phyloP scores from a whole-genome alignment of 225 moss, liverwort and hornwort genomes.

The Sphagnum tenellum region DNA sequence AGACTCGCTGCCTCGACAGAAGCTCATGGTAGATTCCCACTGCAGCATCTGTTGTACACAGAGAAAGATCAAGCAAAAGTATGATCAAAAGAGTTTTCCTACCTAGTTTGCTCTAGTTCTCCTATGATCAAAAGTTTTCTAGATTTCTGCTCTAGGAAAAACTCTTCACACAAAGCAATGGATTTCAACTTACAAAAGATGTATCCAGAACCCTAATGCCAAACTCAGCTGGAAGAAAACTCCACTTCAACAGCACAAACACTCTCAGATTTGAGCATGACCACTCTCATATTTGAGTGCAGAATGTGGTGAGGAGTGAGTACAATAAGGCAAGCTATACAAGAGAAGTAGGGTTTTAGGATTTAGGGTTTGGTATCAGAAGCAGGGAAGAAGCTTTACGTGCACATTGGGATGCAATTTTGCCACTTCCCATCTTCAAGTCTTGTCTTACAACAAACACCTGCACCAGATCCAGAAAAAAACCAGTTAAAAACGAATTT shows the following conservation, averaged over 20 bases:
- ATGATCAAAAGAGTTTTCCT: too few species aligned
- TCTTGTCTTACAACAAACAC: slow-evolving; percentile 92
- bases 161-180: too few species aligned
- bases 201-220: too few species aligned
- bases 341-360: too few species aligned
- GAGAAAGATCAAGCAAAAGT: background rate
- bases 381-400: slow-evolving; percentile 44
- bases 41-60: slow-evolving; percentile 72
- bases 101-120: too few species aligned
- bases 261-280: too few species aligned
- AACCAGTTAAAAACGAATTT: background rate
- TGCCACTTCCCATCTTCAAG: slow-evolving; percentile 90
- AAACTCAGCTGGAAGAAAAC: background rate
- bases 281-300: too few species aligned
- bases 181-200: too few species aligned
- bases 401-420: slow-evolving; percentile 98
- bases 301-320: background rate
- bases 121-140: too few species aligned
- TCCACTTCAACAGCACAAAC: background rate
- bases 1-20: slow-evolving; percentile 44
- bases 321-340: slow-evolving; percentile 11
- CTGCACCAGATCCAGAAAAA: slow-evolving; percentile 22
- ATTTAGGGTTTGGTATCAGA: slow-evolving; percentile 5
- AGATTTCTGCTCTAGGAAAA: too few species aligned
- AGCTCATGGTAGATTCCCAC: slow-evolving; percentile 76